phyloP scores from a whole-genome alignment of 306 rosid genomes.

The Pterocarpus macrocarpus region DNA sequence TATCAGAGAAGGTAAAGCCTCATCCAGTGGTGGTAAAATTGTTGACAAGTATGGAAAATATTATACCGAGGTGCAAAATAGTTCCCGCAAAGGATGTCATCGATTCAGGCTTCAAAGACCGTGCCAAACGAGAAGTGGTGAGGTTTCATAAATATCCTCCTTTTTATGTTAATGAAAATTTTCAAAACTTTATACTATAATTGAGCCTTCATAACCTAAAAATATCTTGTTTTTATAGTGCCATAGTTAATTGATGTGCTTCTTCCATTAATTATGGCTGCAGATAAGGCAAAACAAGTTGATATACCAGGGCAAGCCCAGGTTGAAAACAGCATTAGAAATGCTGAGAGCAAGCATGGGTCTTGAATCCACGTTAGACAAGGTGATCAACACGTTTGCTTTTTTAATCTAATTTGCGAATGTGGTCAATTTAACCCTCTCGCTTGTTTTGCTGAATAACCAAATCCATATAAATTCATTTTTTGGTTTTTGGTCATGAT shows the following conservation, averaged over 20 bases:
- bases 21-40: conserved; percentile 71
- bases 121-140: conserved; percentile 74
- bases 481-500: no score
- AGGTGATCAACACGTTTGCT: conserved; percentile 48
- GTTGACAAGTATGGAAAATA: conserved; percentile 64
- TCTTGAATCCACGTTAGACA: conserved; percentile 66
- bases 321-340: conserved; percentile 86
- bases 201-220: neutral
- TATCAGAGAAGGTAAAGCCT: conserved; percentile 87
- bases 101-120: conserved; percentile 75
- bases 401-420: neutral
- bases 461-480: no score
- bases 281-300: conserved; percentile 84
- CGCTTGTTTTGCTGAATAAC: no score
- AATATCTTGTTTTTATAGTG: neutral
- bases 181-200: neutral
- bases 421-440: no score
- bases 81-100: conserved; percentile 85
- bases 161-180: neutral
- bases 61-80: conserved; percentile 89
- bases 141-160: neutral
- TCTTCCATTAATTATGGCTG: conserved; percentile 9
- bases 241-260: neutral
- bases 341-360: conserved; percentile 76
- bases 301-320: conserved; percentile 88